A percentile compares a stretch with the other conserved stretches of the same genome.
Conservation (phyloP, 2,329 filamentous ascomycete species). For the Penicillium sp. region DNA sequence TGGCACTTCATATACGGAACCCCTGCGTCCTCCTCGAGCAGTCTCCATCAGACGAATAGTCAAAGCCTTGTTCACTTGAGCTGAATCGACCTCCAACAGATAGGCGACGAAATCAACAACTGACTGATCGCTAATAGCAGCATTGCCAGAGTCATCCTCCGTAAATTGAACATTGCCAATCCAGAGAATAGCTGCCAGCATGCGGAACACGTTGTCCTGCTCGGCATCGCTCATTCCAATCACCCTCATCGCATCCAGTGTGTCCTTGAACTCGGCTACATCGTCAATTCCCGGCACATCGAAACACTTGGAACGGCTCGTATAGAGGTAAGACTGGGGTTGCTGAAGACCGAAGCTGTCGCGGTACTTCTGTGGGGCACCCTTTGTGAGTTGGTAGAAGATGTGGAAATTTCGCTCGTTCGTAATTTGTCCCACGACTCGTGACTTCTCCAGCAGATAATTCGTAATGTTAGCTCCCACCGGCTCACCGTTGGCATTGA, state of each 20-base stretch:
- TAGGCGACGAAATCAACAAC: constrained; percentile 95
- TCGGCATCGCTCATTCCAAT: constrained; percentile 86
- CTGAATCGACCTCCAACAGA: constrained; percentile 79
- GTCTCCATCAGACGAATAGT: constrained; percentile 83
- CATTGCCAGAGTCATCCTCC: constrained; percentile 87
- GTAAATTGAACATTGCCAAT: constrained; percentile 88
- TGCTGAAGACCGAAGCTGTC: constrained; percentile 87
- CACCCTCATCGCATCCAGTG: constrained; percentile 87
- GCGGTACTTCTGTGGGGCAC: constrained; percentile 80
- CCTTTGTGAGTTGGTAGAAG: constrained; percentile 98
- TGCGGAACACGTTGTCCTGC: constrained; percentile 95
- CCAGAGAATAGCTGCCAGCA: constrained; percentile 89
- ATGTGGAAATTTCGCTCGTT: constrained; percentile 99
- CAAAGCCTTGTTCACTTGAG: constrained; percentile 78
- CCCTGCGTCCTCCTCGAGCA: constrained; percentile 62
- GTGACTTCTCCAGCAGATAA: constrained; percentile 90
- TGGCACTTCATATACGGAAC: constrained; percentile 69
- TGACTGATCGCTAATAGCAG: constrained; percentile 79
- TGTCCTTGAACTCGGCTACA: constrained; percentile 81
- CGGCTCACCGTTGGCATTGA: constrained; percentile 86
- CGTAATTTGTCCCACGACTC: constrained; percentile 89
- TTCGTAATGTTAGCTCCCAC: constrained; percentile 98
- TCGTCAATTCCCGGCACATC: constrained; percentile 95
- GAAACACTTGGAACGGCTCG: constrained; percentile 88
- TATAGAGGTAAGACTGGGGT: constrained; percentile 90